Conservation (phyloP, 805 yeast species). For the Kuraishia ogatae region DNA sequence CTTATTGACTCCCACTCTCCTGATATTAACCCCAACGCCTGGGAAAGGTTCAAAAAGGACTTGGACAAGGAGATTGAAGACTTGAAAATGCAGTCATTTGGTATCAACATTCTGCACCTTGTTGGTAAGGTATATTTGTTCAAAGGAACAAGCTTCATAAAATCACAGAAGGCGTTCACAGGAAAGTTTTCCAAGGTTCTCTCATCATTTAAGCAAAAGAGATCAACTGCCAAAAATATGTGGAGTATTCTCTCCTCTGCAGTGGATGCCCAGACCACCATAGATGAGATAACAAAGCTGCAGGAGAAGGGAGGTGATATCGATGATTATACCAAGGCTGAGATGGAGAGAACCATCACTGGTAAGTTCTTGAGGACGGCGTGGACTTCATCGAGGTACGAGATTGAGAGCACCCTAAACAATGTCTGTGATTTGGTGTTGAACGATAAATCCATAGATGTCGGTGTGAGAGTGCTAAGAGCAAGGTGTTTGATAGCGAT, state of each 20-base stretch:
- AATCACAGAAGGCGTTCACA: constrained; percentile 61
- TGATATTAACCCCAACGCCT: constrained; percentile 34
- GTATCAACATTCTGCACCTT: constrained; percentile 71
- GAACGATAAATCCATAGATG: constrained; percentile 43
- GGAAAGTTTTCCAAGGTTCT: constrained; percentile 48
- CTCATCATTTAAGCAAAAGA: constrained; percentile 64
- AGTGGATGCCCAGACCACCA: constrained; percentile 68
- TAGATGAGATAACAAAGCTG: constrained; percentile 63
- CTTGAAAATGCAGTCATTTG: constrained; percentile 75
- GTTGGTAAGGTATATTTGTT: constrained; percentile 62
- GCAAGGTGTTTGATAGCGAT: constrained; percentile 55
- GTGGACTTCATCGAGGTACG: constrained; percentile 77
- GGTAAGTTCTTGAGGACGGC: constrained; percentile 80
- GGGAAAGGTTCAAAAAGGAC: constrained; percentile 46
- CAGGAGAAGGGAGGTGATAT: constrained; percentile 38
- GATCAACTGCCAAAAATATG: constrained; percentile 65
- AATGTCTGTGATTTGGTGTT: constrained; percentile 62
- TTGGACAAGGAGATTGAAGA: constrained; percentile 77
- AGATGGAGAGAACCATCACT: constrained; percentile 63
- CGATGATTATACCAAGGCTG: constrained; percentile 41
- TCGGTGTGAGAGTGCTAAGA: constrained; percentile 40
- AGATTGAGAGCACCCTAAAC: constrained; percentile 64
- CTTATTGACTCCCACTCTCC: constrained; percentile 32
- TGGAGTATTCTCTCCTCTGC: constrained; percentile 65
- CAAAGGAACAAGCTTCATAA: constrained; percentile 56